phyloP scores from a whole-genome alignment of 768 basidiomycete genomes.

The Boletus vermiculosoides region DNA sequence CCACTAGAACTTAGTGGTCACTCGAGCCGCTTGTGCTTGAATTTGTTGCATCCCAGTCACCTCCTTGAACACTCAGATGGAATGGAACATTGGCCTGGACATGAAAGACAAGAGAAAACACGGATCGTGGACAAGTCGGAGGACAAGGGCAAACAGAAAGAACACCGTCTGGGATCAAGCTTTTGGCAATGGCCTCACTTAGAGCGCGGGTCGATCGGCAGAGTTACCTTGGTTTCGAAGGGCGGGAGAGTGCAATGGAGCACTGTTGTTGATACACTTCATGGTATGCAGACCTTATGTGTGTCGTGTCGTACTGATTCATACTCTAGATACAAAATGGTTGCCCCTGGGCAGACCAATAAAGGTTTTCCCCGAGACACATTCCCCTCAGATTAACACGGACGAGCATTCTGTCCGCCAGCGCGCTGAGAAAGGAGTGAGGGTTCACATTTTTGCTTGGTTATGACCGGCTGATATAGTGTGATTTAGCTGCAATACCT shows the following conservation, averaged over 20 bases:
- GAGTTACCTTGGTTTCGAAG: slow-evolving; percentile 51
- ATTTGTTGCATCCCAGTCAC: slow-evolving; percentile 24
- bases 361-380: slow-evolving; percentile 60
- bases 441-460: slow-evolving; percentile 11
- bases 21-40: slow-evolving; percentile 14
- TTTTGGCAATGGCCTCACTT: slow-evolving; percentile 51
- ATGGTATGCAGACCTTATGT: slow-evolving; percentile 18
- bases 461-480: not conserved
- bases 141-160: slow-evolving; percentile 24
- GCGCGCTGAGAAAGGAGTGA: slow-evolving; percentile 66
- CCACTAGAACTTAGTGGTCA: not conserved
- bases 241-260: slow-evolving; percentile 53
- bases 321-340: slow-evolving; percentile 32
- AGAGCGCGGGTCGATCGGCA: slow-evolving; percentile 54
- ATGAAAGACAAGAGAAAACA: slow-evolving; percentile 37
- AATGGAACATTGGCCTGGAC: slow-evolving; percentile 75
- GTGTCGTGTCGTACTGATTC: slow-evolving; percentile 5
- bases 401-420: slow-evolving; percentile 40
- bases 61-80: slow-evolving; percentile 45
- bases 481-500: slow-evolving; percentile 63
- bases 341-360: slow-evolving; percentile 32
- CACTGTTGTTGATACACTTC: slow-evolving; percentile 34
- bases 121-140: slow-evolving; percentile 25
- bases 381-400: slow-evolving; percentile 34
- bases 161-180: slow-evolving; percentile 27